Evolutionary conservation across 2,329 filamentous ascomycete species (phyloP), one percentile per base, ranked within the genome.

Genomic region (Calonectria pseudoturangicola): DNA sequence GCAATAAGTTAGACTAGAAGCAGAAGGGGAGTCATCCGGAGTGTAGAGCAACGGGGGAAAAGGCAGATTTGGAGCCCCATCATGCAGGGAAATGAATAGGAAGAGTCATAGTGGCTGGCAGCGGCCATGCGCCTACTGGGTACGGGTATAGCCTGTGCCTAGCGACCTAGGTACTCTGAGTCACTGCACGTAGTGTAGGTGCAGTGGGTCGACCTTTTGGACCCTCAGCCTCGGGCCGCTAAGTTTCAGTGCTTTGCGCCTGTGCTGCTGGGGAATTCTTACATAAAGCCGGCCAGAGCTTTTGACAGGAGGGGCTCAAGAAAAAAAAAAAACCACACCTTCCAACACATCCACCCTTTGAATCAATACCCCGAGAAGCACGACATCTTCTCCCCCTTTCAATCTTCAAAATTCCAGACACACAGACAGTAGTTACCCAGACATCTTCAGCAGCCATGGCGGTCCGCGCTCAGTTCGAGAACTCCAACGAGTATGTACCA

Each of bases 401-500:
- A 64, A 56, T 66, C 51, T 51, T 67, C 66, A 76, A 73, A 67
- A 78, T 80, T 74, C 54, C 67, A 75, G 62, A 63, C 73, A 64
- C 62, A 60, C 74, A 76, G 27, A 72, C 68, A 47, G 71, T 47
- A 33, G 66, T 71, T 13, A 72, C 66, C 33, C 74, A 74, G 27
- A 77, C 66, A 28, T 75, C 54, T 66, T 71, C 73, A 74, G 76
- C 73, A 80, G 87, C 80, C 82, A 93, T 93, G 92, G 91, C 92
- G 82, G 91, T 93, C 71, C 90, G 92, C 82, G 91, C 92, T 79
- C 91, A 95, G 84, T 97, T 97, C 84, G 94, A 97, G 87, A 96
- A 96, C 88, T 96, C 94, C 81, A 96, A 96, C 88, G 94, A 97
- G 94, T 96, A 88, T 83, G 92, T 87, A 62, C 50, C 63, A n/a